phyloP scores from a whole-genome alignment of 177 flowering plant species.

The Tripterygium wilfordii region DNA sequence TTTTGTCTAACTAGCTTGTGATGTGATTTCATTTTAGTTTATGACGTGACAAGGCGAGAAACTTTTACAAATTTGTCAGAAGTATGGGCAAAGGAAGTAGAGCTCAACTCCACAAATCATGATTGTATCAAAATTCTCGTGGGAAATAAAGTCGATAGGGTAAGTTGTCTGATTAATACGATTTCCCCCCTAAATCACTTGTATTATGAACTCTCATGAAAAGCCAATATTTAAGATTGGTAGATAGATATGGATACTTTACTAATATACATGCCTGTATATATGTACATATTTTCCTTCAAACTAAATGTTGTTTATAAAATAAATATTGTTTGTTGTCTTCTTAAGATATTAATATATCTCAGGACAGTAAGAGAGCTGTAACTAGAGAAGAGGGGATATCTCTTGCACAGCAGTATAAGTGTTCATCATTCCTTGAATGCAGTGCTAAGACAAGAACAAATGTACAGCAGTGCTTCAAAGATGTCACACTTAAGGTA shows the following conservation, averaged over 20 bases:
- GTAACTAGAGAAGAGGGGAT: slow-evolving; percentile 81
- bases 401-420: slow-evolving; percentile 64
- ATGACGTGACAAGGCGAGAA: slow-evolving; percentile 86
- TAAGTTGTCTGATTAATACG: slow-evolving; percentile 34
- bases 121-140: slow-evolving; percentile 81
- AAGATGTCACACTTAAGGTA: slow-evolving; percentile 75
- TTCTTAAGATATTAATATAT: no score
- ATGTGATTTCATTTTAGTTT: slow-evolving; percentile 40
- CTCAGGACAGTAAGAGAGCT: slow-evolving; percentile 70
- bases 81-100: slow-evolving; percentile 76
- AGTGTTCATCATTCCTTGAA: slow-evolving; percentile 64
- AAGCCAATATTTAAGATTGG: no score
- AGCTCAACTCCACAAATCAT: slow-evolving; percentile 65
- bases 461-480: slow-evolving; percentile 72
- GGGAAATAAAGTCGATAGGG: slow-evolving; percentile 91
- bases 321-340: no score
- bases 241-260: no score
- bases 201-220: no score
- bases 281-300: no score
- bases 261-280: no score
- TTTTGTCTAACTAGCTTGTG: not conserved
- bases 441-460: slow-evolving; percentile 84
- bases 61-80: slow-evolving; percentile 68
- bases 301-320: no score
- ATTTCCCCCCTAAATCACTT: no score